Evolutionary conservation across 768 basidiomycete species (phyloP), one percentile per base, ranked within the genome.

Genomic region (Megacollybia marginata): DNA sequence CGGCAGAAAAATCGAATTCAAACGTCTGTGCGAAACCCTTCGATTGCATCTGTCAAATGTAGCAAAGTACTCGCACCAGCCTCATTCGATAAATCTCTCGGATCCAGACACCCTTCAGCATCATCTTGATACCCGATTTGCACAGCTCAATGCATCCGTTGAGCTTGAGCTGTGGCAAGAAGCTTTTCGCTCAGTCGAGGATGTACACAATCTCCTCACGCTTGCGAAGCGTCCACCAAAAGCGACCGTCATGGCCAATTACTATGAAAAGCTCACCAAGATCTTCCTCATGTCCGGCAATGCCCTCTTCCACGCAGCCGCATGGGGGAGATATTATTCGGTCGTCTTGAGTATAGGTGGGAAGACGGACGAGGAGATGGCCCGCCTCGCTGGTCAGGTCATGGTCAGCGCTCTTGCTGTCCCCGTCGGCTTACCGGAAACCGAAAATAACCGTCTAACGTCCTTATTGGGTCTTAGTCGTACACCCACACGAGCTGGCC

Each of bases 161-260:
- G 93, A 98, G 65, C 84, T 99, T 55, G 95, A 99, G 69, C 78
- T 99, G 23, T 99, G 95, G 95, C 94, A 97, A 62, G 95, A 97
- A 61, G 95, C 92, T 9, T 99, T 97, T 79, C 88, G 95, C 52
- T 92, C 92, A 38, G 92, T 97, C 52, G 95, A 99, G 66, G 95
- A 99, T 65, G 89, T 97, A 35, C 95, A 98, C 71, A 92, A 93
- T 59, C 78, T 98, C 33, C 81, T 99, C 55, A 89, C 85, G 10
- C 84, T 92, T 80, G 87, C 88, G 28, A 95, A 95, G 66, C 95
- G 93, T 68, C 82, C 90, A 0, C 91, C 92, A 1, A 84, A 92
- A 33, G 91, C 92, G 0, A 78, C 85, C 11, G 95, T 97, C 92
- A 97, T 98, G 94, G 92, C 92, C 52, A 92, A 90, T 66, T 98